phyloP scores from a whole-genome alignment of 257 asterid genomes.

The Perilla frutescens region DNA sequence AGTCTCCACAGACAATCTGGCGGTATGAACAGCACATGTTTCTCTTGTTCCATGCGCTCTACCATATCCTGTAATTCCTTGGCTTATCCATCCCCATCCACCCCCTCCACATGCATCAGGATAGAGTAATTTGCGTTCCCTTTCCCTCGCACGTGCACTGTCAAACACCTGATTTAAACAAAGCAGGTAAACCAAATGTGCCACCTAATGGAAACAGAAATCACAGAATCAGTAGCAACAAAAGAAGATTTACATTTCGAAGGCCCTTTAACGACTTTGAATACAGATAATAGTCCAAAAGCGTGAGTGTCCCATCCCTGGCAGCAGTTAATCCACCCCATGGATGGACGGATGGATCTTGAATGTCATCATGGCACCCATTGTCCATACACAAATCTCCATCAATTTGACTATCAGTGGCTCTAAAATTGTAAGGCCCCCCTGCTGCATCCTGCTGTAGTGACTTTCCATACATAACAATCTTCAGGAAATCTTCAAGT shows the following conservation, averaged over 20 bases:
- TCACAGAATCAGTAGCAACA: constrained; percentile 20
- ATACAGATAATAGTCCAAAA: constrained; percentile 78
- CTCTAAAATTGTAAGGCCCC: constrained; percentile 43
- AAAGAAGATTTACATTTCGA: constrained; percentile 67
- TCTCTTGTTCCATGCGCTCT: constrained; percentile 95
- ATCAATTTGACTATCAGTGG: constrained; percentile 51
- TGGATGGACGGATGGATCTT: constrained; percentile 91
- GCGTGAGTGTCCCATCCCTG: constrained; percentile 85
- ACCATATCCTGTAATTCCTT: constrained; percentile 81
- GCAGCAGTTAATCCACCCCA: constrained; percentile 96
- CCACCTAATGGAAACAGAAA: constrained; percentile 16
- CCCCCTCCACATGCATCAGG: constrained; percentile 99
- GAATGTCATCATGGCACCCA: constrained; percentile 70
- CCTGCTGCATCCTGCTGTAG: constrained; percentile 71
- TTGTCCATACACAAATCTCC: constrained; percentile 44
- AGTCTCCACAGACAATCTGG: constrained; percentile 93
- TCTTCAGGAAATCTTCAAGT: constrained; percentile 91
- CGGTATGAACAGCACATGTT: constrained; percentile 98
- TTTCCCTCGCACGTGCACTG: constrained; percentile 93
- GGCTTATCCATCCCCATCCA: constrained; percentile 99
- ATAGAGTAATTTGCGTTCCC: constrained; percentile 89
- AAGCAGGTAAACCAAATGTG: constrained; percentile 33
- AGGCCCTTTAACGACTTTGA: constrained; percentile 83
- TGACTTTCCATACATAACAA: constrained; percentile 92
- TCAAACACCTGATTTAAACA: constrained; percentile 79